phyloP scores from a whole-genome alignment of 2,329 filamentous ascomycete genomes.

The Scleromitrula shiraiana region DNA sequence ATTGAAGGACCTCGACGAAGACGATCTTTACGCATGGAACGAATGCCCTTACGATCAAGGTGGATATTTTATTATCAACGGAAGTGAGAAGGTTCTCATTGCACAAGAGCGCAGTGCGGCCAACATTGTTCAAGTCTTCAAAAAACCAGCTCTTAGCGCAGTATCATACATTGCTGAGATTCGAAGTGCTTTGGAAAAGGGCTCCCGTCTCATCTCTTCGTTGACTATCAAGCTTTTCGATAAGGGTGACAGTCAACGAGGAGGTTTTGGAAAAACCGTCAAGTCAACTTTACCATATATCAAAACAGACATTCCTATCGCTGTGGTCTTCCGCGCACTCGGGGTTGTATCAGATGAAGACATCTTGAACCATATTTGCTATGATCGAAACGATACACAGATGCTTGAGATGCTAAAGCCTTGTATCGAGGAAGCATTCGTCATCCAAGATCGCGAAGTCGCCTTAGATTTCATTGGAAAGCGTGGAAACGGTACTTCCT shows the following conservation, averaged over 20 bases:
- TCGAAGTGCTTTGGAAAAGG: conserved; percentile 91
- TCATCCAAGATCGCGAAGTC: conserved; percentile 90
- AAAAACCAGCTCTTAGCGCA: conserved; percentile 87
- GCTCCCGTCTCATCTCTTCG: conserved; percentile 87
- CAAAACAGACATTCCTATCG: conserved; percentile 87
- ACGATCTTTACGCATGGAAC: conserved; percentile 82
- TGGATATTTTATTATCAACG: conserved; percentile 99
- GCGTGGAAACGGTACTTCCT: conserved; percentile 69
- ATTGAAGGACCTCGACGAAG: conserved; percentile 72
- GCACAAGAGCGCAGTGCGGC: conserved; percentile 95
- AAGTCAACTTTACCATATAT: conserved; percentile 89
- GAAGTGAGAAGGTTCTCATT: conserved; percentile 96
- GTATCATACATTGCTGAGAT: conserved; percentile 95
- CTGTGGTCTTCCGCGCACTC: conserved; percentile 89
- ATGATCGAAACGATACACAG: conserved; percentile 87
- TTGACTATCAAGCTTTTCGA: conserved; percentile 84
- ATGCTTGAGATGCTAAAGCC: conserved; percentile 98
- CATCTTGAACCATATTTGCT: conserved; percentile 96
- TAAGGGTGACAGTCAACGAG: conserved; percentile 73
- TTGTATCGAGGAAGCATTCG: conserved; percentile 93
- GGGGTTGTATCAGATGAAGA: conserved; percentile 97
- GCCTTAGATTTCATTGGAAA: conserved; percentile 94
- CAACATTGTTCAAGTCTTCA: conserved; percentile 98
- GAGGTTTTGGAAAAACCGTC: conserved; percentile 78
- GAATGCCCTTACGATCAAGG: conserved; percentile 98